Base-by-base conservation (phyloP, 2,329 filamentous ascomycete species). In the Aspergillus versicolor region DNA sequence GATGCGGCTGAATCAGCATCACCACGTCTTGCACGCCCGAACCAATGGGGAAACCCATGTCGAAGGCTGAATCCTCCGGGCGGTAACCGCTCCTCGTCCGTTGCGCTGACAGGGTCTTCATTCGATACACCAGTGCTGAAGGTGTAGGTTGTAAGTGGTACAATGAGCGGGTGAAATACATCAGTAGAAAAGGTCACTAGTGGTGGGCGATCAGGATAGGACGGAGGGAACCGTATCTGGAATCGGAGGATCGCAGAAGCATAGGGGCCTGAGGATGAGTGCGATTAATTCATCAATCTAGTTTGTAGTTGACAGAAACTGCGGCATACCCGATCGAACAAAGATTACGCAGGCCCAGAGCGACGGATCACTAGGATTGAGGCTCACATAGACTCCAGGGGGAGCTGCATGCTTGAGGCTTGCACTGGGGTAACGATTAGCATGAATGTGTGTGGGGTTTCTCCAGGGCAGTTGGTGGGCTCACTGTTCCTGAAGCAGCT, bases 281-380 rank as follows among this genome's bases (percentile, higher is more conserved):
- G 44, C 34, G 1, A 15, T 21, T 52, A 47, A 43, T 8, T 21
- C 30, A 7, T 43, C 9, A 19, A 8, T 37, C 17, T 7, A 3
- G 40, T 17, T 4, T 17, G 34, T 37, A 37, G 34, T 37, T 15
- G 15, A 9, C 15, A 11, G 13, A 2, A 43, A 43, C 9, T 8
- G 4, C 38, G 21, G 52, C 62, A 63, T 79, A 94, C 93, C 93
- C 80, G 90, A 88, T 56, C 91, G 89, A 61, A 96, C 86, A 71
- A 97, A 97, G 27, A 97, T 81, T 19, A 96, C 89, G n/a, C 91
- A 92, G 32, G 88, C 88, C 93, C 93, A 97, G 48, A 92, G 78
- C 15, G 86, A 86, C 17, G 90, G 86, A 69, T 96, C 88, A 22
- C 89, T 89, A 0, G 91, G 90, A 27, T 89, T 90, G 58, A 96